Evolutionary conservation across 148 eudicot species (phyloP), one percentile per base, ranked within the genome.

Genomic region (Rhododendron molle): DNA sequence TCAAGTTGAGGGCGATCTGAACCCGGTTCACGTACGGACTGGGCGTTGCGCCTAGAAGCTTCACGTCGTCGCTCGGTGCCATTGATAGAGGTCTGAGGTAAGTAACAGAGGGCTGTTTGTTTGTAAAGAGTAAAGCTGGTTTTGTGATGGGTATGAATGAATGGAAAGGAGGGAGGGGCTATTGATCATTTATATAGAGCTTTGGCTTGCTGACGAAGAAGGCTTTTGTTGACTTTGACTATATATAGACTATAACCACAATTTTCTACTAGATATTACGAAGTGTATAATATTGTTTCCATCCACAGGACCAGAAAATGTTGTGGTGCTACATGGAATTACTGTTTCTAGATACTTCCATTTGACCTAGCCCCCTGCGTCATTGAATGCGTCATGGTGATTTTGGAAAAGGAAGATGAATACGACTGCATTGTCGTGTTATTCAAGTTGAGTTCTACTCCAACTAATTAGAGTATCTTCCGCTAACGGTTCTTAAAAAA

Each of bases 1-100:
- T 93, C 5, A 92, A 8, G 79, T 88, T 90, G 18, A 88, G 88
- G 21, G 92, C 92, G 3, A 90, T 87, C n/a, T 36, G 79, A 50
- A 67, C 84, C 56, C 92, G 78, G 26, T 69, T 23, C 56, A 87
- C 87, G 46, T 32, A 90, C 0, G 92, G 88, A 65, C 90, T 90
- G 16, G 81, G 47, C 79, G 82, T 49, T 36, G 81, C 26, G 0
- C 92, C 92, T 0, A 90, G 13, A 26, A 90, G 72, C 79, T 87
- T 87, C 77, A 90, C 88, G 23, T 82, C 88, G 23, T 82, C 87
- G n/a, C 79, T 15, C 3, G 47, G 13, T 0, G 85, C 86, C 90
- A 91, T 90, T 72, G 73, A 13, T 28, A 18, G 11, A 0, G 13
- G 16, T 30, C 16, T 15, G 26, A 1, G 13, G 44, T 40, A 1